A percentile compares a stretch with the other conserved stretches of the same genome.
phyloP scores from a whole-genome alignment of 1,284 basidiomycete genomes.

The Trichosporon inkin region DNA sequence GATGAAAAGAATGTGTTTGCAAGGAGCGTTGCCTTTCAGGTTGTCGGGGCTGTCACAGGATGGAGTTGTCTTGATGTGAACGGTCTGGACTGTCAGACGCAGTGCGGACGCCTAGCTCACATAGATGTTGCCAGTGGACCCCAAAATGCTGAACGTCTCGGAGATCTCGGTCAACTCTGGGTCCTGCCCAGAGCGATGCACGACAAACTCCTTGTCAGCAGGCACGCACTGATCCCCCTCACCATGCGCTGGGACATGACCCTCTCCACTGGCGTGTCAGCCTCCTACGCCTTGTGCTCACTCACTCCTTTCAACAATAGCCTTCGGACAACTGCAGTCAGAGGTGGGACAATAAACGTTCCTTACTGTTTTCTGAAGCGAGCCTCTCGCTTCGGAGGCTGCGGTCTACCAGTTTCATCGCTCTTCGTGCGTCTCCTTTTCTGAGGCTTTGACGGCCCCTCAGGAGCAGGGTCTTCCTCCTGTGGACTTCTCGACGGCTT shows the following conservation, averaged over 20 bases:
- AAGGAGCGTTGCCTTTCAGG: conserved; percentile 35
- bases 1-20: conserved; percentile 44
- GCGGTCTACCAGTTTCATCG: not conserved
- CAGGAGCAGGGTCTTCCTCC: too few species aligned
- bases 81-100: conserved; percentile 24
- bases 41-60: conserved; percentile 40
- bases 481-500: too few species aligned
- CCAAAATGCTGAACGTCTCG: conserved; percentile 27
- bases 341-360: not conserved
- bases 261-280: conserved; percentile 22
- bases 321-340: not conserved
- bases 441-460: not conserved
- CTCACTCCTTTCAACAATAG: not conserved
- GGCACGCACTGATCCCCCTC: not conserved
- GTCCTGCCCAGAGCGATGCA: conserved; percentile 20
- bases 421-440: not conserved
- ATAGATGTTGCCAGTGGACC: conserved; percentile 12
- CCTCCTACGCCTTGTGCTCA: not conserved
- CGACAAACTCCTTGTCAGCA: conserved; percentile 25
- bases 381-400: not conserved
- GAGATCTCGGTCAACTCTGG: not conserved
- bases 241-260: conserved; percentile 42
- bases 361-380: not conserved
- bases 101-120: not conserved
- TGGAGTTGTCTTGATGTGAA: conserved; percentile 22